phyloP scores from a whole-genome alignment of 1,284 basidiomycete genomes.

The Cystobasidium sp. region DNA sequence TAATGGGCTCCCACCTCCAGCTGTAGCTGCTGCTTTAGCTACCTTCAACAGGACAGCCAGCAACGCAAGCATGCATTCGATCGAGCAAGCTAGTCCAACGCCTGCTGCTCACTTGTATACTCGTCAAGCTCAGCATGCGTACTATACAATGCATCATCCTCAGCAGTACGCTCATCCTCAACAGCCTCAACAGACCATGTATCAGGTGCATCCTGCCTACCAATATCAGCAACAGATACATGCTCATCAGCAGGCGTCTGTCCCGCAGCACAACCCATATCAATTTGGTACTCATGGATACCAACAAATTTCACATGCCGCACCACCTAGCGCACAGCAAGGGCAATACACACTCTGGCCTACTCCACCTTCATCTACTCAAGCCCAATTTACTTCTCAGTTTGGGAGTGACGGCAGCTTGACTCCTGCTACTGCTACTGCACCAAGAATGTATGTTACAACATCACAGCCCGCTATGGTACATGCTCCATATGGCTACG shows the following conservation, averaged over 20 bases:
- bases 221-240: constrained; percentile 4
- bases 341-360: constrained; percentile 29
- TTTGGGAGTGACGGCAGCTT: constrained; percentile 5
- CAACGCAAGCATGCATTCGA: neutral
- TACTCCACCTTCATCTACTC: constrained; percentile 28
- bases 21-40: constrained; percentile 12
- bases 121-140: constrained; percentile 1
- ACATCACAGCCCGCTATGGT: constrained; percentile 34
- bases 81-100: neutral
- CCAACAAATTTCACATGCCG: neutral
- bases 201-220: constrained; percentile 13
- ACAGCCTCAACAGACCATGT: neutral
- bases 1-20: constrained; percentile 5
- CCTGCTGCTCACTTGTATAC: neutral
- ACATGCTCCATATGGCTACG: neutral
- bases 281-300: neutral
- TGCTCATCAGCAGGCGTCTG: neutral
- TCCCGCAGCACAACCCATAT: neutral
- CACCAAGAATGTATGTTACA: constrained; percentile 33
- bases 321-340: constrained; percentile 6
- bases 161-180: neutral
- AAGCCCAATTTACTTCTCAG: constrained; percentile 37
- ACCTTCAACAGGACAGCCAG: neutral
- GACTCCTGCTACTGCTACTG: neutral
- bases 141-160: constrained; percentile 1